These are phyloP conservation scores for Mycena vulgaris DNA, from an alignment of 768 basidiomycete genomes.

Conservation along the genomic window DNA sequence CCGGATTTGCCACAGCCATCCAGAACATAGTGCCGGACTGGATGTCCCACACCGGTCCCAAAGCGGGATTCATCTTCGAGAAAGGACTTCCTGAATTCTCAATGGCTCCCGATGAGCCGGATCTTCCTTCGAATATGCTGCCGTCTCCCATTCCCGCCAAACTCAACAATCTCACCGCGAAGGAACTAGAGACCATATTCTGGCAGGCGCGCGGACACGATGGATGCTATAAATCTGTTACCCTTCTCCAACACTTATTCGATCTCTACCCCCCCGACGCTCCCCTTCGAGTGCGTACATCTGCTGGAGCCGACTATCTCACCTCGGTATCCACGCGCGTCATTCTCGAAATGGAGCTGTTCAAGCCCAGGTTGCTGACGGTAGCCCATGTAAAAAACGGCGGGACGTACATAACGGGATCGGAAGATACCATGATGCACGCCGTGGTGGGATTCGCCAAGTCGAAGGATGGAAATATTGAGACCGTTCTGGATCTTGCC, in stretches of 20 bases:
- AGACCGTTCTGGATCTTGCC: constrained; percentile 34
- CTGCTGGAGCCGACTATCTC: constrained; percentile 24
- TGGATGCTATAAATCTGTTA: constrained; percentile 37
- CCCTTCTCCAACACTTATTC: constrained; percentile 39
- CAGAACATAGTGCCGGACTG: neutral
- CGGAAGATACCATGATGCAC: no score
- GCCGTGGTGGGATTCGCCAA: neutral
- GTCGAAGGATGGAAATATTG: neutral
- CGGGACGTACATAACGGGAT: no score
- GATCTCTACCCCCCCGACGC: constrained; percentile 26
- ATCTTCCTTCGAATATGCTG: no score
- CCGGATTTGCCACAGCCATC: neutral
- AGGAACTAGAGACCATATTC: constrained; percentile 40
- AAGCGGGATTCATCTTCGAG: no score
- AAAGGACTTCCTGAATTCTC: no score
- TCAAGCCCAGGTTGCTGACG: no score
- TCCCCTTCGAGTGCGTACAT: constrained; percentile 32
- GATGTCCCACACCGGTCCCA: no score
- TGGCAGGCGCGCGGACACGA: constrained; percentile 42
- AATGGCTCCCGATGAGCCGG: no score
- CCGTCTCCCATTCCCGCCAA: constrained; percentile 12
- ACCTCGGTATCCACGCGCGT: neutral
- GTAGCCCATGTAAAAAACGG: no score
- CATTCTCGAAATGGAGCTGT: neutral
- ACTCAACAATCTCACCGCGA: constrained; percentile 11